Evolutionary conservation across 768 basidiomycete species (phyloP).

Genomic region (Mrakia hoshinonis): DNA sequence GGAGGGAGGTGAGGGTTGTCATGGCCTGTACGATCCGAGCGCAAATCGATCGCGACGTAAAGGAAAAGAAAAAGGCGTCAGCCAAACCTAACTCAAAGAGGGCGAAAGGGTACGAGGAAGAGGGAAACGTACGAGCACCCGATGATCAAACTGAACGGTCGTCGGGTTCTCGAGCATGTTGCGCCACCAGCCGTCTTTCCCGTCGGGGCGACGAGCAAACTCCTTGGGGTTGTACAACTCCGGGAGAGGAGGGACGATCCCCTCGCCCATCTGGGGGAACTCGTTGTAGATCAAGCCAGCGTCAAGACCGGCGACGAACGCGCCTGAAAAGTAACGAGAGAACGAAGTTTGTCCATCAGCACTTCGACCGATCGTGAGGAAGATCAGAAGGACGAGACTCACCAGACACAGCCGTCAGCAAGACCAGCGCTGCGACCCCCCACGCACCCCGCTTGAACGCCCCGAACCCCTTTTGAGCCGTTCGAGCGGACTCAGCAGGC

Average conservation of each 20-base stretch:
- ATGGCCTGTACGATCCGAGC: too few relatives aligned
- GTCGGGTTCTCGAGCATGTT: conserved; percentile 96
- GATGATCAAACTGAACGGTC: conserved; percentile 94
- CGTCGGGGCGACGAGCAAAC: conserved; percentile 57
- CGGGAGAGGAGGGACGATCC: conserved; percentile 65
- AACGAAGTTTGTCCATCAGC: too few relatives aligned
- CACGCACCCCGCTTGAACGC: conserved; percentile 55
- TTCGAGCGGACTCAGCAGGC: neutral
- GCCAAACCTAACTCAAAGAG: neutral
- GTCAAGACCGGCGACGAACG: conserved; percentile 95
- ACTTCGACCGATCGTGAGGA: neutral
- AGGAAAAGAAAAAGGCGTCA: conserved; percentile 73
- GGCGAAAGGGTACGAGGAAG: too few relatives aligned
- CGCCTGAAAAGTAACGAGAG: conserved; percentile 51
- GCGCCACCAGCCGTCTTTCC: conserved; percentile 82
- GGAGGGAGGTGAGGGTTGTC: conserved; percentile 66
- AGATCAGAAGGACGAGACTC: conserved; percentile 32
- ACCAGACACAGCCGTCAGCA: conserved; percentile 90
- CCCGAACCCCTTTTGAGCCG: conserved; percentile 38
- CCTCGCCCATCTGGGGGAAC: conserved; percentile 91
- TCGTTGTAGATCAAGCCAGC: conserved; percentile 97
- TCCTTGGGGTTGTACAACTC: conserved; percentile 64
- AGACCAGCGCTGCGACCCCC: conserved; percentile 65
- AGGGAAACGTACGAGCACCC: conserved; percentile 62
- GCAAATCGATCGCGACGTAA: conserved; percentile 40